phyloP scores from a whole-genome alignment of 257 asterid genomes.

The Solanum bulbocastanum region DNA sequence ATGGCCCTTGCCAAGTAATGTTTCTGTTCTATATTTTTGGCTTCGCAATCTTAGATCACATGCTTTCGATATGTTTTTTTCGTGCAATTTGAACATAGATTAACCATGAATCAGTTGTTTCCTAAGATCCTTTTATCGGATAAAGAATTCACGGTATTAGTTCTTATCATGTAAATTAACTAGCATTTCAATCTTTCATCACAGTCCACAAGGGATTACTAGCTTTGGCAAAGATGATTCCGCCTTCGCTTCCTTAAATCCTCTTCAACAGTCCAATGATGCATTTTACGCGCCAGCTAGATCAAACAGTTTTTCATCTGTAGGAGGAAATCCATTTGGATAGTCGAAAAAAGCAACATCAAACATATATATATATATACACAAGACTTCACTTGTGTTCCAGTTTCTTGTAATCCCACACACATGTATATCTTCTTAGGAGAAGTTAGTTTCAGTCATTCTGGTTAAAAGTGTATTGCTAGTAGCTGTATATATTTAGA shows the following conservation, averaged over 20 bases:
- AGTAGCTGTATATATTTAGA: not conserved
- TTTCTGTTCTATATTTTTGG: not conserved
- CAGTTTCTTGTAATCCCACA: not conserved
- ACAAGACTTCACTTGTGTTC: not conserved
- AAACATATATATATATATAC: not conserved
- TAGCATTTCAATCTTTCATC: not conserved
- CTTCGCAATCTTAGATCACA: not conserved
- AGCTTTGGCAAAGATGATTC: slow-evolving; percentile 25
- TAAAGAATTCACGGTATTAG: not conserved
- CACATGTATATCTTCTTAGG: not conserved
- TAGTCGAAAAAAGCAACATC: slow-evolving; percentile 10
- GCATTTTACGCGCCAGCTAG: slow-evolving; percentile 5
- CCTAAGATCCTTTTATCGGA: not conserved
- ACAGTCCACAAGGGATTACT: slow-evolving; percentile 43
- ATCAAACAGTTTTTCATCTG: slow-evolving; percentile 22
- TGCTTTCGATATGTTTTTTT: not conserved
- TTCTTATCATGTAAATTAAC: not conserved
- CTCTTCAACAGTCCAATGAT: slow-evolving; percentile 29
- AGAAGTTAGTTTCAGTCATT: not conserved
- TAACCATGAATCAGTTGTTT: not conserved
- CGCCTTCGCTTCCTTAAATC: slow-evolving; percentile 51
- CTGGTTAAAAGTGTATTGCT: not conserved
- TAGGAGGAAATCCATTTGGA: slow-evolving; percentile 68
- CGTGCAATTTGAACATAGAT: not conserved
- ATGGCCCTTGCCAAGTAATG: slow-evolving; percentile 30